These are phyloP conservation scores for Hibiscus tridactylites DNA, from an alignment of 345 rosid species.

Conservation along the genomic window DNA sequence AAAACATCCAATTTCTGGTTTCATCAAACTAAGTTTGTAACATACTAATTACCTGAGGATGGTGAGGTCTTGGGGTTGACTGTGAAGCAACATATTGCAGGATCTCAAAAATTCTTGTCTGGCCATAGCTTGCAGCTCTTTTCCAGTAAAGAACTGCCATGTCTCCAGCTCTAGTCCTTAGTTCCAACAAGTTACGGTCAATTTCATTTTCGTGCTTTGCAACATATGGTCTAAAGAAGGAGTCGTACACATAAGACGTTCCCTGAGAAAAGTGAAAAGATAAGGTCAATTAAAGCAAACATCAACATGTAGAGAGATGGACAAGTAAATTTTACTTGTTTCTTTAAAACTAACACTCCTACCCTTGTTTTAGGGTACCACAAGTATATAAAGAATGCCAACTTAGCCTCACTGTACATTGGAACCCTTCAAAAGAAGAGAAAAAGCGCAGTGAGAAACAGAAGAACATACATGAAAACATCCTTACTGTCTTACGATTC, in stretches of 20 bases:
- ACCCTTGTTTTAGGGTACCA: constrained; percentile 79
- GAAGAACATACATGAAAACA: background rate
- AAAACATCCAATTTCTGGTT: background rate
- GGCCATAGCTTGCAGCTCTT: constrained; percentile 51
- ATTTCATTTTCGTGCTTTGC: constrained; percentile 60
- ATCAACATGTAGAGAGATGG: background rate
- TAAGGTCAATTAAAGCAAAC: background rate
- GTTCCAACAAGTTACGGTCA: constrained; percentile 48
- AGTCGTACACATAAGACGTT: constrained; percentile 45
- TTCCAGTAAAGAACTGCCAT: constrained; percentile 43
- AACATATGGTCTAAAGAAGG: constrained; percentile 40
- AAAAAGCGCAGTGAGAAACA: background rate
- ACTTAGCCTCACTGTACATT: constrained; percentile 70
- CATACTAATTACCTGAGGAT: constrained; percentile 34
- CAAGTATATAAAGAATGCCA: constrained; percentile 66
- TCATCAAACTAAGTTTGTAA: background rate
- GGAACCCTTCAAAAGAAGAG: constrained; percentile 50
- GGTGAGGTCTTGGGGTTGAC: constrained; percentile 28
- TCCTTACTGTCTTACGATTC: background rate
- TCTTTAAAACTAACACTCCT: constrained; percentile 7
- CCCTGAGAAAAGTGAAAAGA: constrained; percentile 32
- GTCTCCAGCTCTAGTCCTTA: constrained; percentile 45
- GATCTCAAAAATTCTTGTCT: constrained; percentile 40
- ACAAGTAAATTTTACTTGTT: background rate
- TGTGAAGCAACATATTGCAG: constrained; percentile 47